Evolutionary conservation across 345 rosid species (phyloP).

Genomic region (Eutrema heterophyllum): DNA sequence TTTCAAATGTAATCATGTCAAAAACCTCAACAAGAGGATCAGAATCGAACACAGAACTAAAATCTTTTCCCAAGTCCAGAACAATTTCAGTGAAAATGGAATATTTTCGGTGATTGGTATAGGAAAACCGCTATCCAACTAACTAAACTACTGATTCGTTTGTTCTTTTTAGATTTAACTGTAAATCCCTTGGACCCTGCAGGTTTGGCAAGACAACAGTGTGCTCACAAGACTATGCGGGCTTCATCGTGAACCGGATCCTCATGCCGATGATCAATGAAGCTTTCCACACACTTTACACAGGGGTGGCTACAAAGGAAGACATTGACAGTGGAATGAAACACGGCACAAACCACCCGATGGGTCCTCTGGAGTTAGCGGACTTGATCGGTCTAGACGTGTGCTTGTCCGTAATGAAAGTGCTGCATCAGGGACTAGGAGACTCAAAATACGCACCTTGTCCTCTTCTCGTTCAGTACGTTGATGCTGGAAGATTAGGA

Average conservation of each 20-base stretch:
- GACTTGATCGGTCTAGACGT: conserved; percentile 81
- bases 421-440: conserved; percentile 66
- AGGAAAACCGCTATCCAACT: not conserved
- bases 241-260: conserved; percentile 84
- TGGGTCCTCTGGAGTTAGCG: conserved; percentile 84
- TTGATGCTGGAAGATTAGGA: conserved; percentile 82
- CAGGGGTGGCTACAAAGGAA: conserved; percentile 92
- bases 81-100: not conserved
- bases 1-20: not conserved
- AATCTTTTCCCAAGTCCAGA: not conserved
- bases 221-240: conserved; percentile 73
- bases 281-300: conserved; percentile 73
- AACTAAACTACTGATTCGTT: not conserved
- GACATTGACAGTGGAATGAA: conserved; percentile 90
- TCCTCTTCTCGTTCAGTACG: conserved; percentile 82
- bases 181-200: conserved; percentile 11
- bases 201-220: conserved; percentile 76
- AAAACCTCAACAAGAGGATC: not conserved
- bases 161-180: not conserved
- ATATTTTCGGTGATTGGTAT: not conserved
- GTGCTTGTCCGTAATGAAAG: conserved; percentile 79
- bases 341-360: conserved; percentile 85
- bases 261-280: conserved; percentile 98
- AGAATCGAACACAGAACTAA: not conserved
- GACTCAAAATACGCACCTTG: conserved; percentile 68